A percentile compares a stretch with the other conserved stretches of the same genome.
phyloP scores from a whole-genome alignment of 768 basidiomycete species.

The Russula virescens region DNA sequence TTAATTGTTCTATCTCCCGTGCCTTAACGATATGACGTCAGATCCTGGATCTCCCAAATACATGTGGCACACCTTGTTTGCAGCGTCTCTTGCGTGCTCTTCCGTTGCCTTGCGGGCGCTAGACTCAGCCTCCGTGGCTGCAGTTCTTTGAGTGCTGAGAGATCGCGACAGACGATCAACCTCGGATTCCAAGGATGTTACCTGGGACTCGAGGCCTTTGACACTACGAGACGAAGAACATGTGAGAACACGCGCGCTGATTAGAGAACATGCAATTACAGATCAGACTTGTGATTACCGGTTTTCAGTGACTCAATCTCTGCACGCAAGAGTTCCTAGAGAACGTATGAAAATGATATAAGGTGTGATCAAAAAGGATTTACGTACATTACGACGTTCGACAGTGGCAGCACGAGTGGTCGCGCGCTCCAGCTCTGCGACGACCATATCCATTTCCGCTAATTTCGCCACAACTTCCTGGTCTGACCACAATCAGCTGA shows the following conservation, averaged over 20 bases:
- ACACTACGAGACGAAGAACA: slow-evolving; percentile 42
- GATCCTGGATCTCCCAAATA: background rate
- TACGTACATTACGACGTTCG: slow-evolving; percentile 81
- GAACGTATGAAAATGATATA: slow-evolving; percentile 1
- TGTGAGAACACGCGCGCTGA: slow-evolving; percentile 3
- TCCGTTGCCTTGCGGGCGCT: slow-evolving; percentile 49
- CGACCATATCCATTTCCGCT: slow-evolving; percentile 91
- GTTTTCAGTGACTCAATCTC: slow-evolving; percentile 89
- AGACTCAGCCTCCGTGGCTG: slow-evolving; percentile 43
- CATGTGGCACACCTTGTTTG: slow-evolving; percentile 42
- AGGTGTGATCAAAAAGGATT: background rate
- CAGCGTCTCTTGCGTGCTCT: slow-evolving; percentile 53
- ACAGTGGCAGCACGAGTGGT: slow-evolving; percentile 89
- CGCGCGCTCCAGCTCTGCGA: slow-evolving; percentile 91
- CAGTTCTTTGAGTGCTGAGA: slow-evolving; percentile 55
- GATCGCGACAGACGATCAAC: slow-evolving; percentile 60
- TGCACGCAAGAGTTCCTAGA: slow-evolving; percentile 86
- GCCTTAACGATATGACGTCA: slow-evolving; percentile 33
- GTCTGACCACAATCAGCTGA: slow-evolving; percentile 42
- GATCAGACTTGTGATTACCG: slow-evolving; percentile 63
- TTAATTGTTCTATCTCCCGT: slow-evolving; percentile 63
- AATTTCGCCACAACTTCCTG: slow-evolving; percentile 88
- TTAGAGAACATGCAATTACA: slow-evolving; percentile 40
- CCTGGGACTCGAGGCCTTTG: slow-evolving; percentile 62
- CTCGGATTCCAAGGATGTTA: slow-evolving; percentile 73